Conservation (phyloP, 2,329 filamentous ascomycete genomes). For the Conoideocrella luteorostrata region DNA sequence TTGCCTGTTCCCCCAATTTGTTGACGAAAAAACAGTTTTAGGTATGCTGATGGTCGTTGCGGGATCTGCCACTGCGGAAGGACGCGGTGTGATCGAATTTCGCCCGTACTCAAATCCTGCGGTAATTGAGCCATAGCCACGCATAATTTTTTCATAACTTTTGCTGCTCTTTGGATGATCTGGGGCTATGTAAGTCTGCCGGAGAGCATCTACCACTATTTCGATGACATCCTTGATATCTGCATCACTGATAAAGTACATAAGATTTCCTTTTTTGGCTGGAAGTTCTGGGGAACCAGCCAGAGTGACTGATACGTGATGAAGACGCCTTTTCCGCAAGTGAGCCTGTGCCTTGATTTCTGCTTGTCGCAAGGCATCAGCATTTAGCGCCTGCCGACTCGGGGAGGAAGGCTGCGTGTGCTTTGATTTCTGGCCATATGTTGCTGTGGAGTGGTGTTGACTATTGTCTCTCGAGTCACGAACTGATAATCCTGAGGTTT, state of each 20-base stretch:
- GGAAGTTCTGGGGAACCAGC: neutral
- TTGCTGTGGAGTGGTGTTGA: neutral
- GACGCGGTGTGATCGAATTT: constrained; percentile 19
- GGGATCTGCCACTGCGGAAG: constrained; percentile 20
- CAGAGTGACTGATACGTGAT: constrained; percentile 1
- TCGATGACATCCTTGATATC: constrained; percentile 10
- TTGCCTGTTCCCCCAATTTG: constrained; percentile 1
- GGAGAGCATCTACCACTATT: constrained; percentile 6
- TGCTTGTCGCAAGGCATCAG: constrained; percentile 3
- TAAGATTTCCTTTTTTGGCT: neutral
- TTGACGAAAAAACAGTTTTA: constrained; percentile 22
- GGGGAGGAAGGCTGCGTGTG: neutral
- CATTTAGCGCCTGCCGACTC: neutral
- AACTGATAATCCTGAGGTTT: no score
- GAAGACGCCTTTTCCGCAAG: constrained; percentile 4
- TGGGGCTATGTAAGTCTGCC: neutral
- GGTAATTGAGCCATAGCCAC: constrained; percentile 1
- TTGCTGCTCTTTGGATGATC: neutral
- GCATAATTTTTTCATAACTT: neutral
- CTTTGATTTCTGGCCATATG: no score
- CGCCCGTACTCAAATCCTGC: constrained; percentile 15
- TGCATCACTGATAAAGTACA: constrained; percentile 13
- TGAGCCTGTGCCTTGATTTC: constrained; percentile 5
- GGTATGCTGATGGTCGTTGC: constrained; percentile 28
- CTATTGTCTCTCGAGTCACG: no score